Base-by-base conservation (phyloP, 2,329 filamentous ascomycete genomes). In the Talaromyces albobiverticillius region DNA sequence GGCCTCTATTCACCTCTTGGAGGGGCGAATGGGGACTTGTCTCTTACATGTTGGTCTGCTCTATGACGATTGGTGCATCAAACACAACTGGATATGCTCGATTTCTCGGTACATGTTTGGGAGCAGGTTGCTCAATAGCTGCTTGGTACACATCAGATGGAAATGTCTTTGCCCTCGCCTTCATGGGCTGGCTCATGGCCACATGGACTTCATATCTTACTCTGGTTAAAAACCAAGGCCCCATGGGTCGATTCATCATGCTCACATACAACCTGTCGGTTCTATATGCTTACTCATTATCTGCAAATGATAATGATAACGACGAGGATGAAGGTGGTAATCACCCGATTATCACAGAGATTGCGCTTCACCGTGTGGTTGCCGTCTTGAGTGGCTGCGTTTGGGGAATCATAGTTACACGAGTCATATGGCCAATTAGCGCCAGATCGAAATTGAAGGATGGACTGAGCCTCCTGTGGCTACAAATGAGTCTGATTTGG, bases 1-100 rank as follows among this genome's bases (percentile, higher is more conserved):
- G 91, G 50, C 88, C 89, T 0, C 80, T 88, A 18, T 99, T 96
- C 68, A 81, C 85, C 50, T 87, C 87, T 64, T 97, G 92, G 90
- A 82, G 93, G 68, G 93, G 93, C 26, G 94, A 99, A 78, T 99
- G 94, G 94, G 94, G 94, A 20, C 79, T 99, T 2, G 72, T 99
- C 53, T 96, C 91, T 0, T 97, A 96, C 76, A 97, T 97, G 93
- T 85, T 97, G 66, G 94, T 99, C 22, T 95, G 92, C 67, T 91
- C 89, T 34, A 97, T 96, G 91, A 99, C 93, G 0, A 93, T 96
- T 20, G 94, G 94, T 25, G 91, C 94, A 7, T 90, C 91, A 22
- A 99, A 97, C 70, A 96, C 93, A 1, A 96, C 93, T 0, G 92
- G 91, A 3, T 85, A 86, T 65, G 85, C 92, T 46, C 86, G 94